Conservation (phyloP, 768 basidiomycete genomes). For the Amanita rimosa region DNA sequence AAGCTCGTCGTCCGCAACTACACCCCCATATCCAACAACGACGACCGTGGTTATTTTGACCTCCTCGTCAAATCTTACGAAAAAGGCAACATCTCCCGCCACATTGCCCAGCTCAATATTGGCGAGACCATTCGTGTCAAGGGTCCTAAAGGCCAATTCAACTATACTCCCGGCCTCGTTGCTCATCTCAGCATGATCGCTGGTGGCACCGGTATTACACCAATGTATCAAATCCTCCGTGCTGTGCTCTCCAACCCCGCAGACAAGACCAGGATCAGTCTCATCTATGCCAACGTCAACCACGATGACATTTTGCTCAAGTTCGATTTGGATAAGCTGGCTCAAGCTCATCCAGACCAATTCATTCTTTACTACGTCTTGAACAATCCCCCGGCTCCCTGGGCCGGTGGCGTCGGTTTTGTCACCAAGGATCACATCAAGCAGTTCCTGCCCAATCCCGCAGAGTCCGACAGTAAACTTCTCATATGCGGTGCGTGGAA, state of each 20-base stretch:
- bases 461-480: conserved; percentile 61
- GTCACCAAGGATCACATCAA: conserved; percentile 90
- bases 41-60: conserved; percentile 90
- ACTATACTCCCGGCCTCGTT: conserved; percentile 64
- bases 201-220: conserved; percentile 96
- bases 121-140: conserved; percentile 87
- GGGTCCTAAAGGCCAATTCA: conserved; percentile 94
- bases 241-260: conserved; percentile 84
- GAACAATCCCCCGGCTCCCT: conserved; percentile 84
- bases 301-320: conserved; percentile 87
- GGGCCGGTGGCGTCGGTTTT: conserved; percentile 88
- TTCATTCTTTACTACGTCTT: conserved; percentile 87
- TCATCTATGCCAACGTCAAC: conserved; percentile 97
- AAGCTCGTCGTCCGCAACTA: conserved; percentile 88
- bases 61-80: conserved; percentile 98
- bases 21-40: conserved; percentile 91
- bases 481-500: conserved; percentile 62
- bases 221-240: conserved; percentile 97
- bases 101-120: conserved; percentile 70
- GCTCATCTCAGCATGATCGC: conserved; percentile 91
- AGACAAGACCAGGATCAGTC: conserved; percentile 71
- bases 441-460: conserved; percentile 58
- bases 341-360: conserved; percentile 37
- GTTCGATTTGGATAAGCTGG: conserved; percentile 76
- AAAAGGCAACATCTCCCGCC: conserved; percentile 91